Evolutionary conservation across 331 rosid genomes (phyloP), one percentile per base, ranked within the genome.

Genomic region (Ulmus americana): DNA sequence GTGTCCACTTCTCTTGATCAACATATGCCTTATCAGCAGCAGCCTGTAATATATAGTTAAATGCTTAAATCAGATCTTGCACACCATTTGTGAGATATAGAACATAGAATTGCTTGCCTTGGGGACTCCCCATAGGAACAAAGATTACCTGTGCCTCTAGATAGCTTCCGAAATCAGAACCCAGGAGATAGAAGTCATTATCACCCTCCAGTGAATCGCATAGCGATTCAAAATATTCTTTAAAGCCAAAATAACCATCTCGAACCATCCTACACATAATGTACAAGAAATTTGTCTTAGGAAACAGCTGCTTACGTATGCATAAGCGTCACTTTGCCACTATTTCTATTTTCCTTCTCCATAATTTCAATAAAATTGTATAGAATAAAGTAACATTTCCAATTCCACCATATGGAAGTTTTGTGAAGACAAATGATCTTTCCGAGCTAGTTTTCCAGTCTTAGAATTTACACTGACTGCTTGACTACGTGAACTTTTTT

Each of bases 91-190:
- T 56, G 39, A 22, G 52, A 49, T 39, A 35, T 5, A 55, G 61
- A 28, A 61, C 35, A 28, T 41, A 45, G 14, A 40, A 42, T 45
- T 47, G 67, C 45, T 52, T 14, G 22, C 14, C 41, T 46, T 47
- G 35, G 35, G 35, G 35, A 28, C 35, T 28, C 4, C 43, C 14
- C 49, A 28, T 28, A 45, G 46, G 61, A 53, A 73, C 13, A 39
- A 5, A 8, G 56, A 70, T 62, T 77, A 86, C 95, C 95, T 86
- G 95, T 55, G 90, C 95, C 76, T 79, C 85, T 64, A 86, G 79
- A 79, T 86, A 86, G 80, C 95, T 81, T 67, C 61, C 71, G 54
- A 86, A 86, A 84, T 86, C 95, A 16, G 79, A 63, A 43, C 90
- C 83, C 48, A 86, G 84, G 50, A 86, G 81, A 68, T 86, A 84